Evolutionary conservation across 768 basidiomycete species (phyloP).

Genomic region (Tulasnella calospora): DNA sequence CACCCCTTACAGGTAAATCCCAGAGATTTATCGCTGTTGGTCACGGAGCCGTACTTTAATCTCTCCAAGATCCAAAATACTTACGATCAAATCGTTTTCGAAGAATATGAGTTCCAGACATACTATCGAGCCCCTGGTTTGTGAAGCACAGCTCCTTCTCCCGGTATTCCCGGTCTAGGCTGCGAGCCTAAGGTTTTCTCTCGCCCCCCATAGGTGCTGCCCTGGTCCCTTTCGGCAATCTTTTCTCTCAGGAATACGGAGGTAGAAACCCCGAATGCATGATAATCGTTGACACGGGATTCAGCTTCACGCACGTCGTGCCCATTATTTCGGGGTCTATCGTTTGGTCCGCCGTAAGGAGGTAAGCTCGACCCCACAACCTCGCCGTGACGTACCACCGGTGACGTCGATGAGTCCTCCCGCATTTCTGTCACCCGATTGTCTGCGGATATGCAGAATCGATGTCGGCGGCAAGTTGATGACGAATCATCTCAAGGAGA

Average conservation of each 20-base stretch:
- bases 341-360: constrained; percentile 74
- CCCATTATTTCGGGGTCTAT: constrained; percentile 72
- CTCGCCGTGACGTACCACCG: constrained; percentile 25
- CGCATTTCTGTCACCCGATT: constrained; percentile 26
- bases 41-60: constrained; percentile 95
- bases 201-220: constrained; percentile 57
- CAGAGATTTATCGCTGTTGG: constrained; percentile 63
- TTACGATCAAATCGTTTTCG: constrained; percentile 93
- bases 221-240: constrained; percentile 63
- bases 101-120: constrained; percentile 89
- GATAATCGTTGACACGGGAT: constrained; percentile 83
- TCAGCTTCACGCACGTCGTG: constrained; percentile 89
- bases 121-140: constrained; percentile 76
- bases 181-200: not conserved
- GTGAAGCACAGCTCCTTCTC: constrained; percentile 36
- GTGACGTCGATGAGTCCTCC: constrained; percentile 25
- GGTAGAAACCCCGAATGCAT: constrained; percentile 63
- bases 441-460: constrained; percentile 49
- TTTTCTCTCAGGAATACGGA: constrained; percentile 51
- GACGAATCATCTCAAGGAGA: constrained; percentile 91
- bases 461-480: constrained; percentile 93
- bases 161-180: constrained; percentile 26
- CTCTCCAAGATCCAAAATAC: constrained; percentile 85
- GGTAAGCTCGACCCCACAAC: constrained; percentile 45
- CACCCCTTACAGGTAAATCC: constrained; percentile 57